Evolutionary conservation across 306 rosid genomes (phyloP).

Genomic region (Senna siamea): DNA sequence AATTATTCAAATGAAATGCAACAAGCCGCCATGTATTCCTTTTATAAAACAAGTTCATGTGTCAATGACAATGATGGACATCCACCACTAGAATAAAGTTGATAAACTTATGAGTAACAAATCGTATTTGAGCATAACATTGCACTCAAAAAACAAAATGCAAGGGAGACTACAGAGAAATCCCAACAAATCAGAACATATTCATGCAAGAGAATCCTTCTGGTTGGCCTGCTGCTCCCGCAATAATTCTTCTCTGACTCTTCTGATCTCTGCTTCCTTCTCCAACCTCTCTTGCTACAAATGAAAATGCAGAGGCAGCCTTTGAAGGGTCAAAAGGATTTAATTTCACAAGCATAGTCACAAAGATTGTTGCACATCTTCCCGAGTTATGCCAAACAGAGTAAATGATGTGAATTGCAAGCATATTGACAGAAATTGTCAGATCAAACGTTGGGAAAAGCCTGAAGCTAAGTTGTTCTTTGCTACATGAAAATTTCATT

Average conservation of each 20-base stretch:
- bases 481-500: no score
- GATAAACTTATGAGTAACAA: conserved; percentile 10
- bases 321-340: not conserved
- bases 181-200: conserved; percentile 32
- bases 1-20: not conserved
- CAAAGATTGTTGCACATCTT: conserved; percentile 11
- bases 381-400: not conserved
- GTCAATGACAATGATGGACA: conserved; percentile 21
- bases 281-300: conserved; percentile 77
- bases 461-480: not conserved
- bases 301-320: not conserved
- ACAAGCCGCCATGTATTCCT: conserved; percentile 30
- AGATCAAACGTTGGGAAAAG: not conserved
- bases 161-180: conserved; percentile 34
- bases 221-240: conserved; percentile 56
- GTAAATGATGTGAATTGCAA: not conserved
- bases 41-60: conserved; percentile 22
- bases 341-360: not conserved
- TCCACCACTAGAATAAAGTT: conserved; percentile 30
- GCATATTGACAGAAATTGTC: not conserved
- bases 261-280: conserved; percentile 81
- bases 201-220: conserved; percentile 62
- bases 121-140: conserved; percentile 40
- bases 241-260: conserved; percentile 79
- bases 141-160: conserved; percentile 34